phyloP scores from a whole-genome alignment of 2,329 filamentous ascomycete species.

The Talaromyces sp. region DNA sequence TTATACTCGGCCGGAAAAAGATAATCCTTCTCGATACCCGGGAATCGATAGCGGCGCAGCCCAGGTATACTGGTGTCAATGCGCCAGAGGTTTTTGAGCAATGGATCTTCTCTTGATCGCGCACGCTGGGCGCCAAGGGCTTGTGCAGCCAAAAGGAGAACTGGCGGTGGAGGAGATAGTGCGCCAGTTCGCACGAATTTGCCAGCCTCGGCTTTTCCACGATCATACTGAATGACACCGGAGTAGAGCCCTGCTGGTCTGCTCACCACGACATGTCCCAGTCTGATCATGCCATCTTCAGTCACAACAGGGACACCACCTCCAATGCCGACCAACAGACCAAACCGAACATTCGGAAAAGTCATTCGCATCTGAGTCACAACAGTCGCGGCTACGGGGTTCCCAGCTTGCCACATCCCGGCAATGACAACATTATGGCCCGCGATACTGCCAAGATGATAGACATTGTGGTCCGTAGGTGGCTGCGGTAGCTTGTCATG shows the following conservation, averaged over 20 bases:
- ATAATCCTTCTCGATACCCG: slow-evolving; percentile 8
- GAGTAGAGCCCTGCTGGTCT: slow-evolving; percentile 6
- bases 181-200: slow-evolving; percentile 12
- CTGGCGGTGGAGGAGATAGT: slow-evolving; percentile 10
- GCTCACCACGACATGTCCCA: slow-evolving; percentile 19
- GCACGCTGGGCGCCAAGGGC: slow-evolving; percentile 6
- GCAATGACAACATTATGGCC: slow-evolving; percentile 18
- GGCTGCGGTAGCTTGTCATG: slow-evolving; percentile 10
- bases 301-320: slow-evolving; percentile 13
- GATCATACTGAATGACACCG: slow-evolving; percentile 14
- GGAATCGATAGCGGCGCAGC: slow-evolving; percentile 8
- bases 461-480: slow-evolving; percentile 13
- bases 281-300: slow-evolving; percentile 11
- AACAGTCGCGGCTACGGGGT: slow-evolving; percentile 10
- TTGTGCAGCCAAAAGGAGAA: slow-evolving; percentile 13
- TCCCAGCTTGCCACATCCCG: slow-evolving; percentile 8
- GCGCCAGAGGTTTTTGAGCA: slow-evolving; percentile 2
- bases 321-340: slow-evolving; percentile 17
- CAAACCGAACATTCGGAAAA: slow-evolving; percentile 16
- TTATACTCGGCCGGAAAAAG: slow-evolving; percentile 11
- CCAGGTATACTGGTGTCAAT: neutral
- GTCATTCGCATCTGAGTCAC: slow-evolving; percentile 13
- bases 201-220: slow-evolving; percentile 10
- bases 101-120: slow-evolving; percentile 1
- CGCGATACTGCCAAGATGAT: slow-evolving; percentile 16